phyloP scores from a whole-genome alignment of 2,329 filamentous ascomycete genomes.

The Trichoderma koningiopsis region DNA sequence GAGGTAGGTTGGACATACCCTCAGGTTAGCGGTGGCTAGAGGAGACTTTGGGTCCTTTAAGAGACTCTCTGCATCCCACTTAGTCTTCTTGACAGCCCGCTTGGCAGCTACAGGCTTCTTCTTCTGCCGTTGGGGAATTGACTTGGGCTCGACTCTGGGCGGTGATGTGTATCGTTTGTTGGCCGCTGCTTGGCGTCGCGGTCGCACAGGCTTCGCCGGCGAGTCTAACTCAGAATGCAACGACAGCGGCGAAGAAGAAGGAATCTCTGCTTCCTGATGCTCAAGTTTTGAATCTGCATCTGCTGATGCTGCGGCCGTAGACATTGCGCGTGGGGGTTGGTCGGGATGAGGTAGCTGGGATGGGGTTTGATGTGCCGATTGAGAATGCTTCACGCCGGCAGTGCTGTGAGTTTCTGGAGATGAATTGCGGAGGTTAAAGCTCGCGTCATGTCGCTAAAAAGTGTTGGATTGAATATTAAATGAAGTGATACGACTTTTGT shows the following conservation, averaged over 20 bases:
- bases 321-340: background rate
- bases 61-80: constrained; percentile 42
- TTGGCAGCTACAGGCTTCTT: background rate
- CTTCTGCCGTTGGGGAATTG: constrained; percentile 14
- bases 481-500: background rate
- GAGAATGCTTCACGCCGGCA: background rate
- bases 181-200: background rate
- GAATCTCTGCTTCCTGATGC: background rate
- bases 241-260: constrained; percentile 17
- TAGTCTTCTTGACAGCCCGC: constrained; percentile 33
- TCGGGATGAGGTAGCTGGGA: background rate
- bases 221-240: constrained; percentile 7
- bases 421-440: background rate
- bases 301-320: background rate
- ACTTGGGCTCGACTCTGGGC: background rate
- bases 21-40: constrained; percentile 42
- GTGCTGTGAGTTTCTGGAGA: background rate
- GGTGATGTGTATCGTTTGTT: background rate
- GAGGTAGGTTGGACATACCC: constrained; percentile 34
- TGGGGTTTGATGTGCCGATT: background rate
- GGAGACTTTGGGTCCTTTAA: constrained; percentile 44
- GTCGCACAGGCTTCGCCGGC: constrained; percentile 5
- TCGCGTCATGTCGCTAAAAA: background rate
- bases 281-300: background rate
- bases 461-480: background rate